These are phyloP conservation scores for Trametes elegans DNA, from an alignment of 768 basidiomycete genomes.

Conservation along the genomic window DNA sequence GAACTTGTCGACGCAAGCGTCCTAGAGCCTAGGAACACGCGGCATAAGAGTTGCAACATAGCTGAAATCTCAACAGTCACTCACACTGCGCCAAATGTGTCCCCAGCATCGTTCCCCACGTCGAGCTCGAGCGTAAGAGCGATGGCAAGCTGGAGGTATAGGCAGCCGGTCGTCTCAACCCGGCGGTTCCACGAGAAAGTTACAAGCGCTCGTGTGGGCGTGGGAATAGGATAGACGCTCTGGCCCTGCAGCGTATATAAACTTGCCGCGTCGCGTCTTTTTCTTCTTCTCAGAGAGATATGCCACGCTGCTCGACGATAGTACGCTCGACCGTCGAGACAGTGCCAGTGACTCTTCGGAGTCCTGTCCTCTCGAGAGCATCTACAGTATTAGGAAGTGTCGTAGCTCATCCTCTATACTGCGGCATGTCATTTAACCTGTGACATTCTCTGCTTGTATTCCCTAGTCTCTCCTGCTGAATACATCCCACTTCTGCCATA, in stretches of 20 bases:
- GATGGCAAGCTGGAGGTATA: conserved; percentile 2
- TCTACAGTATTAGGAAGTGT: conserved; percentile 62
- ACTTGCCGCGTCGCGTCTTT: conserved; percentile 11
- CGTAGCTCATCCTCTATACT: conserved; percentile 51
- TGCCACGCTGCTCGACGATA: conserved; percentile 66
- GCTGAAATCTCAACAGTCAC: background rate
- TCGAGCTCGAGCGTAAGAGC: conserved; percentile 10
- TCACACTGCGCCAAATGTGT: conserved; percentile 28
- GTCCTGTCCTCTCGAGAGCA: conserved; percentile 57
- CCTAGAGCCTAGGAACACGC: conserved; percentile 31
- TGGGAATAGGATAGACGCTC: conserved; percentile 34
- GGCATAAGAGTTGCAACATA: conserved; percentile 9
- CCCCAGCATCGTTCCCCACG: conserved; percentile 23
- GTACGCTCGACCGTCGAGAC: conserved; percentile 50
- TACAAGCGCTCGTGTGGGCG: conserved; percentile 27
- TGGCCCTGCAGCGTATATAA: conserved; percentile 24
- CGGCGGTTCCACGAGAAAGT: background rate
- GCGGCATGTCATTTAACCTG: conserved; percentile 64
- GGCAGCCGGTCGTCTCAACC: background rate
- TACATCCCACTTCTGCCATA: background rate
- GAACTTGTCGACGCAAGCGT: conserved; percentile 41
- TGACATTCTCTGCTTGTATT: conserved; percentile 36
- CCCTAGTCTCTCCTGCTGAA: background rate
- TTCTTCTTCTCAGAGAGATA: conserved; percentile 40
- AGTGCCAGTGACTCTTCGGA: conserved; percentile 59